Conservation (phyloP, 306 rosid genomes). For the Sechiopsis laciniata region DNA sequence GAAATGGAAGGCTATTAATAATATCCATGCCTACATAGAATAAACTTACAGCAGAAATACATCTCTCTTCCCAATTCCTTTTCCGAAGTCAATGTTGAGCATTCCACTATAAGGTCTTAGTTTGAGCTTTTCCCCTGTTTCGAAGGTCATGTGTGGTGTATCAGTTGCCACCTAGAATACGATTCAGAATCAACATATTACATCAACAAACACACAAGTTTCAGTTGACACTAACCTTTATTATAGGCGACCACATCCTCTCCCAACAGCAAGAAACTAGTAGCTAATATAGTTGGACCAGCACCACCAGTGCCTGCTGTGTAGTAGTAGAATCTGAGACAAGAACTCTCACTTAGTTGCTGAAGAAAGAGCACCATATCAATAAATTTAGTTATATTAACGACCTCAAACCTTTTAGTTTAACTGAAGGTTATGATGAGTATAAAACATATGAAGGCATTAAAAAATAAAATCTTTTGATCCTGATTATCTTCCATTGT, state of each 20-base stretch:
- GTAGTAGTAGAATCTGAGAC: slow-evolving; percentile 79
- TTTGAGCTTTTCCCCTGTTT: slow-evolving; percentile 73
- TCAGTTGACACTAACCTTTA: slow-evolving; percentile 50
- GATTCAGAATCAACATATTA: slow-evolving; percentile 1
- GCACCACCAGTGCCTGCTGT: slow-evolving; percentile 98
- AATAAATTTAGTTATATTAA: neutral
- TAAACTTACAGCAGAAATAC: slow-evolving; percentile 86
- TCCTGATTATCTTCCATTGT: slow-evolving; percentile 1
- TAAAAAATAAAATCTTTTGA: neutral
- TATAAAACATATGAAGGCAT: neutral
- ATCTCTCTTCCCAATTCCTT: slow-evolving; percentile 87
- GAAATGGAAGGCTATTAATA: slow-evolving; percentile 4
- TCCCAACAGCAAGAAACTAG: slow-evolving; percentile 86
- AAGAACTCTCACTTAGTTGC: slow-evolving; percentile 20
- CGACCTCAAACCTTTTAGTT: neutral
- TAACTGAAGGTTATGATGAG: neutral
- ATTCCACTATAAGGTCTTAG: slow-evolving; percentile 92
- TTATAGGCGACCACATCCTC: slow-evolving; percentile 88
- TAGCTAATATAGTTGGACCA: slow-evolving; percentile 87
- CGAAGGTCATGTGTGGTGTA: slow-evolving; percentile 38
- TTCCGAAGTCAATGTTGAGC: slow-evolving; percentile 91
- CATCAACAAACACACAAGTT: neutral
- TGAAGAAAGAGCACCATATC: slow-evolving; percentile 18
- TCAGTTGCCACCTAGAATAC: slow-evolving; percentile 31
- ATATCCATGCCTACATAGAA: slow-evolving; percentile 2